phyloP scores from a whole-genome alignment of 768 basidiomycete species.

The Gloeostereum incarnatum region DNA sequence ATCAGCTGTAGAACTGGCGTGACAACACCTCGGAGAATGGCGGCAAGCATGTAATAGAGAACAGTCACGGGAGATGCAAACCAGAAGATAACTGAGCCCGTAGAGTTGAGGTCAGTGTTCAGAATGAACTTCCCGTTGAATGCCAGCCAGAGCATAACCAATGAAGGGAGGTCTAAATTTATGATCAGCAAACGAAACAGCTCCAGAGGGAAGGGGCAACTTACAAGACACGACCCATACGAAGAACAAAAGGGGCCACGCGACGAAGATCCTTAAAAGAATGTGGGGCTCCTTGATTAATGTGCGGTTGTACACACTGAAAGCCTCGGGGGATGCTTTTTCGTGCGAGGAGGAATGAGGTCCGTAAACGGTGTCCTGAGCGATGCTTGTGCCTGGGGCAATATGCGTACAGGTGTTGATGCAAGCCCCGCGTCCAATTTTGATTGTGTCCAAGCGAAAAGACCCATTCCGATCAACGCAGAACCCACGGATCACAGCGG shows the following conservation, averaged over 20 bases:
- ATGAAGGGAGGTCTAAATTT: conserved; percentile 35
- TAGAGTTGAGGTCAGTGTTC: conserved; percentile 16
- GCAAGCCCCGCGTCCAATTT: conserved; percentile 25
- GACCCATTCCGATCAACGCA: conserved; percentile 34
- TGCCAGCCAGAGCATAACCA: conserved; percentile 27
- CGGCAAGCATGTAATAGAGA: conserved; percentile 26
- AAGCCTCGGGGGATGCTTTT: conserved; percentile 22
- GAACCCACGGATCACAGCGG: conserved; percentile 29
- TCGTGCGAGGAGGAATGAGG: conserved; percentile 38
- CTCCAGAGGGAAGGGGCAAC: neutral
- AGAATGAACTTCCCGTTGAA: conserved; percentile 20
- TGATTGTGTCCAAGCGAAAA: conserved; percentile 30
- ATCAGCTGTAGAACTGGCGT: conserved; percentile 28
- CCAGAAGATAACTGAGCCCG: conserved; percentile 33
- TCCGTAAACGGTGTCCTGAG: conserved; percentile 28
- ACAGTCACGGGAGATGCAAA: conserved; percentile 31
- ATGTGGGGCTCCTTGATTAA: conserved; percentile 20
- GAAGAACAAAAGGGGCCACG: conserved; percentile 26
- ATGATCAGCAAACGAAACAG: neutral
- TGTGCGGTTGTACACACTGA: conserved; percentile 30
- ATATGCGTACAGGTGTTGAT: conserved; percentile 36
- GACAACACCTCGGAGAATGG: conserved; percentile 25
- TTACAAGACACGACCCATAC: conserved; percentile 25
- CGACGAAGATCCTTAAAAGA: conserved; percentile 24
- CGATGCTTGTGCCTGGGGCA: conserved; percentile 27